Evolutionary conservation across 352 stramenopile species (phyloP), one percentile per base, ranked within the genome.

Genomic region (Bremia lactucae): DNA sequence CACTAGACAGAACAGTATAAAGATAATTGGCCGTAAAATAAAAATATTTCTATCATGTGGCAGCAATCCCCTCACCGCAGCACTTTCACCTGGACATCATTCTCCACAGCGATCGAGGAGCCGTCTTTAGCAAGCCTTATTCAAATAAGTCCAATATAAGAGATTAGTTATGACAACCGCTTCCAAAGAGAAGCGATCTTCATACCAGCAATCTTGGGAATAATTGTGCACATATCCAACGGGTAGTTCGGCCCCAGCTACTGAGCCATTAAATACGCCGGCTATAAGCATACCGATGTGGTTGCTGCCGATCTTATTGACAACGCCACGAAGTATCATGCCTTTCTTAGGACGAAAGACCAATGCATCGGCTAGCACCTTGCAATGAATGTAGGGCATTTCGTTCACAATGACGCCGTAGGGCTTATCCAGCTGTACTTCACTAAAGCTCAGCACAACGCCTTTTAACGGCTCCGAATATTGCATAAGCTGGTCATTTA

Each of bases 251-350:
- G 60, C 62, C n/a, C 76, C 71, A 1, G 72, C 54, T 19, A 91
- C 77, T 9, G 78, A 91, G 11, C 75, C 78, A 46, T 88, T 91
- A 48, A 91, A 91, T 8, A 88, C 73, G 31, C 75, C 78, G 10
- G 69, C 72, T 26, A 88, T 78, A 35, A 91, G 67, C 66, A 91
- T 77, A 48, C 78, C 78, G 31, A 91, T 65, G 55, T 91, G 78
- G 60, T 86, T 91, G 55, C 72, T 87, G 29, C 78, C 78, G 42
- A 91, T 85, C 65, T 91, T 91, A 58, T 87, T 88, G 41, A 91
- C 68, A 3, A 69, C 42, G 11, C 63, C 78, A 21, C 65, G 51
- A 19, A 91, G 59, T 24, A 36, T 42, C 78, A 88, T 88, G 24
- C 78, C 75, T 18, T 76, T 56, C 31, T 49, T 55, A 2, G 78